Base-by-base conservation (phyloP, 306 rosid genomes). In the Canavalia ensiformis region DNA sequence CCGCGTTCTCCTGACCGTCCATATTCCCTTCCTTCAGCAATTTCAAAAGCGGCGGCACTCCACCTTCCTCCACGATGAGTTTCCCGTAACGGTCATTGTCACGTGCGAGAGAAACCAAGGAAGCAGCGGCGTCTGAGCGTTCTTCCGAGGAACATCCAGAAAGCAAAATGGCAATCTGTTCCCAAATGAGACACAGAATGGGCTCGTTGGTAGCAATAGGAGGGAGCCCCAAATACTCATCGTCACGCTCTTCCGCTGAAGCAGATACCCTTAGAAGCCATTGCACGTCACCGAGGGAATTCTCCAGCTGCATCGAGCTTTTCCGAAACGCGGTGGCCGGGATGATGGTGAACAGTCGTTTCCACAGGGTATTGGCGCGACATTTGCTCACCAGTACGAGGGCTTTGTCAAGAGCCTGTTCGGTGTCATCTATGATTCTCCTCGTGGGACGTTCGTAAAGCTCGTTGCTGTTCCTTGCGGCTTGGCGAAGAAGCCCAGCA, bases 241-340 rank as follows among this genome's bases (percentile, higher is more conserved):
- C 94, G 49, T 87, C 95, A 8, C 93, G 95, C 58, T 88, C 93
- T 8, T 82, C 91, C 0, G 91, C 86, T 0, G 92, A 77, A 62
- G 89, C 93, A 0, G 97, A 91, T 31, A 92, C 95, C 1, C 94
- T 87, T 34, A 92, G 92, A 33, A 92, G 90, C 97, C 97, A 92
- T 2, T 92, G 92, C 56, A 92, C 92, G 37, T 92, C 95, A 0
- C 95, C 97, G 3, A 92, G 68, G 8, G 92, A 89, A 55, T 92
- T 92, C 79, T 92, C 97, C 0, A 92, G 89, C 79, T 88, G 92
- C 71, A 68, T 76, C 1, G 86, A 68, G 18, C 83, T 89, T 71
- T 91, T 92, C 5, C 89, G 83, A 67, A 92, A 90, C 0, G 92
- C 91, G 0, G 87, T 86, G 5, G 92, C 73, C 3, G 92, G 94